Base-by-base conservation (phyloP, 2,329 filamentous ascomycete genomes). In the Scedosporium minutisporum region DNA sequence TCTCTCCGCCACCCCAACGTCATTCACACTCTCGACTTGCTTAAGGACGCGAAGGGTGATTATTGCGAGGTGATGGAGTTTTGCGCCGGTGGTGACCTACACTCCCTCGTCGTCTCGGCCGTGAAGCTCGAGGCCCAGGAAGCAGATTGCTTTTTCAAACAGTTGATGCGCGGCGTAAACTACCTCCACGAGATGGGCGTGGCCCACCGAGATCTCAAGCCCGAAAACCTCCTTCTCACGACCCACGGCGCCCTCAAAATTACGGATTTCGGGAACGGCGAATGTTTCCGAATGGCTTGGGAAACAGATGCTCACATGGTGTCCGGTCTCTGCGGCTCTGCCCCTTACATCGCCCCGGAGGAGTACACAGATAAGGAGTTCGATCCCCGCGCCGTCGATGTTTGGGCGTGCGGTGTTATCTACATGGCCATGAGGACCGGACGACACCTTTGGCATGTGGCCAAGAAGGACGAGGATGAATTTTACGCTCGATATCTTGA, bases 31-130 rank as follows among this genome's bases (percentile, higher is more conserved):
- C 84, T 99, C 61, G 95, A 99, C 72, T 83, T 99, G 10, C 83
- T 99, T 48, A 91, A 97, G 75, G 95, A 99, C 71, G 87, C 93
- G 69, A 97, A 97, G 77, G 95, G 95, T 64, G 92, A 96, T 72
- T 97, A 95, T 75, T 99, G 95, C 75, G 95, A 99, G 74, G 95
- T 99, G 61, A 99, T 99, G 95, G 95, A 99, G 76, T 99, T 95
- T 72, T 99, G 95, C 73, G 93, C 93, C 44, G 95, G 95, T 65
- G 95, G 95, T 64, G 95, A 99, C 73, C 81, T 99, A 25, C 97
- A 97, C 75, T 97, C 92, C 0, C 82, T 99, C 4, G 89, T 99
- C 21, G 85, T 97, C 33, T 87, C 95, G 6, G 91, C 92, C 44
- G 91, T 91, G 64, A 96, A 96, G 75, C 86, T 99, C 21, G 93